Evolutionary conservation across 306 rosid species (phyloP).

Genomic region (Malus orientalis): DNA sequence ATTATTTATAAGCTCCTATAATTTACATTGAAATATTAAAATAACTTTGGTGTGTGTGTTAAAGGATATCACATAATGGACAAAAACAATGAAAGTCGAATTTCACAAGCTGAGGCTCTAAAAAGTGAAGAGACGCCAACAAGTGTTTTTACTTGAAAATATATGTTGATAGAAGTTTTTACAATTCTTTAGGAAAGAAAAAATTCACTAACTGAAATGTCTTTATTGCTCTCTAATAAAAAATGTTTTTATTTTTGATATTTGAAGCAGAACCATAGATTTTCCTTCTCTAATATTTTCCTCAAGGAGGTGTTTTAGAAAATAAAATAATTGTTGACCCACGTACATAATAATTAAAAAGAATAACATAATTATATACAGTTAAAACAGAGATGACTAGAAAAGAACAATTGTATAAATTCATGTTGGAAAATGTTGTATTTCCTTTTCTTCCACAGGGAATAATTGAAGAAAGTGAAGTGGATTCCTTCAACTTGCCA

Average conservation of each 20-base stretch:
- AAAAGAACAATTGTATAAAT: background rate
- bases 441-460: conserved; percentile 23
- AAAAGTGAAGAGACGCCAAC: background rate
- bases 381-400: background rate
- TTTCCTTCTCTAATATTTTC: no score
- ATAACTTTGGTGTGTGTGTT: background rate
- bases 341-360: no score
- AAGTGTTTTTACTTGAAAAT: background rate
- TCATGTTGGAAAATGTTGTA: background rate
- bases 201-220: no score
- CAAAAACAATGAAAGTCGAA: background rate
- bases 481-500: conserved; percentile 52
- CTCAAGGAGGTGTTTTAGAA: background rate
- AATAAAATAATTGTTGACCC: background rate
- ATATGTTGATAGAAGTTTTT: no score
- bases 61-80: background rate
- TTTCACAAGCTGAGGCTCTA: background rate
- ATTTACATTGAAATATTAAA: background rate
- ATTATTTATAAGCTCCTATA: background rate
- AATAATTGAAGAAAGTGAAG: conserved; percentile 25
- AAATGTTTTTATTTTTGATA: no score
- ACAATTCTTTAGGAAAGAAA: no score
- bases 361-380: no score
- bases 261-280: background rate
- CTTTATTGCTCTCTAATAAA: no score